Percentiles rank a stretch among this genome's conserved stretches.
Evolutionary conservation across 2,329 filamentous ascomycete species (phyloP).

Genomic region (Neofusicoccum laricinum): DNA sequence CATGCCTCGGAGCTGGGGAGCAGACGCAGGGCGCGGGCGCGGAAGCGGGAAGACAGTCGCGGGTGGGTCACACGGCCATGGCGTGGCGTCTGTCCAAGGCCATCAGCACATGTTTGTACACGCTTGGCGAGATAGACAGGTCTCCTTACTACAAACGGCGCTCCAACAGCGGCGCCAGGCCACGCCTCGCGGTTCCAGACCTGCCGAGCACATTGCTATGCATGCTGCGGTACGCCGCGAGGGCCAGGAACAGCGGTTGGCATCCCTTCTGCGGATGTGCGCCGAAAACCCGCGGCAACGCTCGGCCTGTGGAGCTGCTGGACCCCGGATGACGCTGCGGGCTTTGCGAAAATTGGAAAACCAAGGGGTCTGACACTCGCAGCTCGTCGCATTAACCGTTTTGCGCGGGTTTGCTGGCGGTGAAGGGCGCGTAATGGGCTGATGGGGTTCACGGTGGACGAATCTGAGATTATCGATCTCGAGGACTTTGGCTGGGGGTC

Average conservation of each 20-base stretch:
- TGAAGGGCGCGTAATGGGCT: background rate
- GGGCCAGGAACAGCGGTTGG: background rate
- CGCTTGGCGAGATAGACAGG: background rate
- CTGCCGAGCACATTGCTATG: background rate
- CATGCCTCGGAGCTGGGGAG: background rate
- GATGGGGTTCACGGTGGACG: background rate
- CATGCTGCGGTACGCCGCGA: background rate
- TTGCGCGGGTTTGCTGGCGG: background rate
- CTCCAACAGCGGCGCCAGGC: background rate
- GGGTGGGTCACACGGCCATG: background rate
- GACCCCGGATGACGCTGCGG: background rate
- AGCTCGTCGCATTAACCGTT: background rate
- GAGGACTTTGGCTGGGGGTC: conserved; percentile 3
- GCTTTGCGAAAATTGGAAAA: background rate
- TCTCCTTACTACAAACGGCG: background rate
- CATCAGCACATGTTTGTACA: background rate
- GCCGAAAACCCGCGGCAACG: background rate
- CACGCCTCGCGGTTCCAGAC: background rate
- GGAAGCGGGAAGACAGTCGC: conserved; percentile 3
- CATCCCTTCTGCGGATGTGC: background rate
- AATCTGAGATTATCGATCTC: conserved; percentile 8
- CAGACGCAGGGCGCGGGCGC: conserved; percentile 6
- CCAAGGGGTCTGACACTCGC: background rate
- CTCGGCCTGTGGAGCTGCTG: background rate
- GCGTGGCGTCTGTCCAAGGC: background rate